Evolutionary conservation across 257 asterid species (phyloP).

Genomic region (Forsythia suspensa): DNA sequence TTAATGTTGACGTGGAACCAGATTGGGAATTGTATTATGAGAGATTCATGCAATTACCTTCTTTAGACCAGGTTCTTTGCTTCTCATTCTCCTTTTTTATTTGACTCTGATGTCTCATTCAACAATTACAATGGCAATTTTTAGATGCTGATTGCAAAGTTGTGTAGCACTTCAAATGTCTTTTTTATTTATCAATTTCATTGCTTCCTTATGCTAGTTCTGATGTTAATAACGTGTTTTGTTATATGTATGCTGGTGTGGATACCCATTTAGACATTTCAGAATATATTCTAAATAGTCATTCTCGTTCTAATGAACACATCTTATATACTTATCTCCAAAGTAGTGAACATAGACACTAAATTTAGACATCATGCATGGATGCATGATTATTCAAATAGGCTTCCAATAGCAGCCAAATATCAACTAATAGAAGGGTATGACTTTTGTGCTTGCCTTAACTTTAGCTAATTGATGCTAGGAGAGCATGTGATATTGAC

Average conservation of each 20-base stretch:
- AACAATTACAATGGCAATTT: conserved; percentile 3
- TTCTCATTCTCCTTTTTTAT: conserved; percentile 9
- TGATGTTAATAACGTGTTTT: conserved; percentile 3
- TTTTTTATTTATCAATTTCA: conserved; percentile 1
- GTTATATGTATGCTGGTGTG: background rate
- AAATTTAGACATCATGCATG: background rate
- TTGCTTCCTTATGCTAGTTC: conserved; percentile 2
- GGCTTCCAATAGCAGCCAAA: background rate
- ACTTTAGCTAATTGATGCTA: background rate
- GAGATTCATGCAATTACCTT: conserved; percentile 86
- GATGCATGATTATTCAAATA: background rate
- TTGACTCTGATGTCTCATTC: conserved; percentile 11
- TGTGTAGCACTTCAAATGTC: conserved; percentile 1
- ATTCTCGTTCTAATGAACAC: background rate
- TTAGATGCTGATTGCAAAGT: conserved; percentile 11
- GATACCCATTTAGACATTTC: conserved; percentile 3
- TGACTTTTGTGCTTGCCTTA: background rate
- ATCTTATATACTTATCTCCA: background rate
- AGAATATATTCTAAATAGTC: background rate
- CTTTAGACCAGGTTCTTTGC: conserved; percentile 78
- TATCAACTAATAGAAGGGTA: background rate
- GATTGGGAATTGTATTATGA: conserved; percentile 95
- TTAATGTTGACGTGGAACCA: conserved; percentile 92
- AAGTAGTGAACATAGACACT: background rate
- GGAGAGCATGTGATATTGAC: background rate